A percentile compares a stretch with the other conserved stretches of the same genome.
These are phyloP conservation scores for Umbelopsis sp. DNA, from an alignment of 371 early-diverging fungal species.

Conservation along the genomic window DNA sequence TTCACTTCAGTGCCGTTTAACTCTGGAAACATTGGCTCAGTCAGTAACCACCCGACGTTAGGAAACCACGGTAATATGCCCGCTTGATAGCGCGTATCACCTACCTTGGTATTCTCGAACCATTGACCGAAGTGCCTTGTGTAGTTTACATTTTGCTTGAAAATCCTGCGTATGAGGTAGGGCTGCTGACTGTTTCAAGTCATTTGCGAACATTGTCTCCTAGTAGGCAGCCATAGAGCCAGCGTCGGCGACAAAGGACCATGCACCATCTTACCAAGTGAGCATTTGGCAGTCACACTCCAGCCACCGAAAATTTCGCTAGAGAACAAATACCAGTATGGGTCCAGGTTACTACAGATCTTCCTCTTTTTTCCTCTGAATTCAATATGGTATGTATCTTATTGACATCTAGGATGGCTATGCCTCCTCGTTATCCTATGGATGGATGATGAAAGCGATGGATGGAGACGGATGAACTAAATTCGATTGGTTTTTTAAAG, in stretches of 20 bases:
- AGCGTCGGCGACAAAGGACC: too few species aligned
- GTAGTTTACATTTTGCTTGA: constrained; percentile 24
- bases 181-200: constrained; percentile 22
- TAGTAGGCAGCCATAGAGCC: not conserved
- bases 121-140: constrained; percentile 31
- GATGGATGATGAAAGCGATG: constrained; percentile 26
- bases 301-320: constrained; percentile 17
- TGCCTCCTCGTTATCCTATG: not conserved
- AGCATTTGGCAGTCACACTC: not conserved
- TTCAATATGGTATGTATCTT: constrained; percentile 8
- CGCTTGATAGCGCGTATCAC: not conserved
- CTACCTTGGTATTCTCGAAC: constrained; percentile 53
- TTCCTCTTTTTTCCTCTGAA: constrained; percentile 17
- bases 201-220: constrained; percentile 18
- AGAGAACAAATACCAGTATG: not conserved
- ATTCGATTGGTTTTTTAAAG: constrained; percentile 16
- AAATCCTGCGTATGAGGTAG: constrained; percentile 19
- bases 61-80: too few species aligned
- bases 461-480: constrained; percentile 16
- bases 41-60: too few species aligned
- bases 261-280: too few species aligned
- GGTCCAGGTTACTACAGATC: not conserved
- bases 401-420: not conserved
- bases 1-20: constrained; percentile 43
- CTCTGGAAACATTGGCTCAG: constrained; percentile 21